A percentile compares a stretch with the other conserved stretches of the same genome.
These are phyloP conservation scores for Boletus sensibilis DNA, from an alignment of 768 basidiomycete species.

Conservation along the genomic window DNA sequence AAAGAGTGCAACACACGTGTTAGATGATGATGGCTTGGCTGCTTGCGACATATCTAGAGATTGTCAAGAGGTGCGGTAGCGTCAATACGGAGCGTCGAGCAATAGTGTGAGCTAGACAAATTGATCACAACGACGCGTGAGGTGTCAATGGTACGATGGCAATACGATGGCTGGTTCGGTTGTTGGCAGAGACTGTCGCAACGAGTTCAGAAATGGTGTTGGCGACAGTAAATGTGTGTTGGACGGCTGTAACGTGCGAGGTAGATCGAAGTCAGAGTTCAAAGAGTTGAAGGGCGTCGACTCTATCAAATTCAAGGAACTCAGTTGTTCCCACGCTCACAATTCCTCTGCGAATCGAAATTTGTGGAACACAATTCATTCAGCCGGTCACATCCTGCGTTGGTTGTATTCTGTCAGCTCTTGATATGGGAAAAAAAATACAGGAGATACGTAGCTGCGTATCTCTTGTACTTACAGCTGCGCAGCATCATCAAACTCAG, in stretches of 20 bases:
- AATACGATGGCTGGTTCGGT: conserved; percentile 15
- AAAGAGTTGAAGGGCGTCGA: conserved; percentile 24
- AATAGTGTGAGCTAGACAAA: conserved; percentile 13
- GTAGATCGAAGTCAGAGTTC: conserved; percentile 33
- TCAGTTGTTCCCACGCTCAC: conserved; percentile 24
- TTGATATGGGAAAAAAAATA: not conserved
- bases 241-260: conserved; percentile 11
- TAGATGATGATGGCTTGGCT: conserved; percentile 34
- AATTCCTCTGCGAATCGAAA: not conserved
- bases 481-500: not conserved
- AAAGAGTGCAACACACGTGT: conserved; percentile 20
- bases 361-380: not conserved
- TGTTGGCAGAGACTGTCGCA: conserved; percentile 13
- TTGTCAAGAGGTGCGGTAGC: conserved; percentile 7
- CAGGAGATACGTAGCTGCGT: not conserved
- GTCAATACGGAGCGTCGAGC: conserved; percentile 15
- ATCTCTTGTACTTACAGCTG: not conserved
- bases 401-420: not conserved
- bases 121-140: conserved; percentile 27
- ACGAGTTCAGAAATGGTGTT: conserved; percentile 10
- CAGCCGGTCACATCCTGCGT: not conserved
- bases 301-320: conserved; percentile 28
- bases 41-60: conserved; percentile 31
- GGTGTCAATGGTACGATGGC: conserved; percentile 21
- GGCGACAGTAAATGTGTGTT: conserved; percentile 12